Base-by-base conservation (phyloP, 345 rosid genomes). In the Arabis alpina region DNA sequence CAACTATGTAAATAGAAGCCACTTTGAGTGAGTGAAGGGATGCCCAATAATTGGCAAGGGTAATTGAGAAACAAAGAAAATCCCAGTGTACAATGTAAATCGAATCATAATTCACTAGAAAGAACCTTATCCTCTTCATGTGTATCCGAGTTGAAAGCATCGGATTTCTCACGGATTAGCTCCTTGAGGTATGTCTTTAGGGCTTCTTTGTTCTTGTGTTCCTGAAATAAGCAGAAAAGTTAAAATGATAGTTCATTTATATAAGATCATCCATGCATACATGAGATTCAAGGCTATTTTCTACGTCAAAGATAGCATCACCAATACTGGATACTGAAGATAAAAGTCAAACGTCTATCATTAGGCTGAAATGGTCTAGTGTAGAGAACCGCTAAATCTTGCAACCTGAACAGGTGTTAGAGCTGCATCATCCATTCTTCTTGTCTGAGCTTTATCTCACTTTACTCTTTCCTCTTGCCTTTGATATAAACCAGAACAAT, bases 291-390 rank as follows among this genome's bases (percentile, higher is more conserved):
- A 87, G 82, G 79, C 72, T 73, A 71, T 82, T 77, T 81, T 92
- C 99, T 10, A 89, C 93, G 63, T 94, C 92, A 53, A 92, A 92
- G 83, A 91, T 84, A 50, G 96, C 98, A 78, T 97, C 97, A 82
- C 92, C 95, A 40, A 94, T 76, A 77, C 82, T 84, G 48, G 87
- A 84, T 70, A 84, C 84, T 65, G 93, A 88, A 78, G 93, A 83
- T 49, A 78, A 36, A 42, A 86, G 75, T 41, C 82, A 64, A 62
- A 75, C 80, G 83, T 68, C 78, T 77, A 68, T 34, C 70, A 28
- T 54, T 54, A 49, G 69, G 72, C 82, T 84, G 87, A 80, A 66
- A 94, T 37, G 97, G 99, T 47, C 96, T 84, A 52, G 89, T 39
- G 80, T 44, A 71, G 87, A 67, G 98, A 89, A 70, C 98, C 92